These are phyloP conservation scores for Termitomyces sp. DNA, from an alignment of 768 basidiomycete species.

Conservation along the genomic window DNA sequence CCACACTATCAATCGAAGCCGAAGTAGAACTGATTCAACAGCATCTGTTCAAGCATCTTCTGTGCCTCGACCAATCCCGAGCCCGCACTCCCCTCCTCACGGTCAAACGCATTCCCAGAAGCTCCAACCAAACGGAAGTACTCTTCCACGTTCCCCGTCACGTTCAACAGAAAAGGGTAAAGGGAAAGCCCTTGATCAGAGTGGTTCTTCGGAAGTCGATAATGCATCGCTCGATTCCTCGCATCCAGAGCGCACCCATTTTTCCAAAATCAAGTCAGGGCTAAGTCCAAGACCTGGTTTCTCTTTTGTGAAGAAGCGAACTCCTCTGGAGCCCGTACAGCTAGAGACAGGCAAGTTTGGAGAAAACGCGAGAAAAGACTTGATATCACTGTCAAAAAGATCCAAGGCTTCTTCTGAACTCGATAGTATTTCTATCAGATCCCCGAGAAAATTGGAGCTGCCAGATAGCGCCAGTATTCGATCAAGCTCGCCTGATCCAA, in stretches of 20 bases:
- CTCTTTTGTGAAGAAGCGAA: slow-evolving; percentile 30
- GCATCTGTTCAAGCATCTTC: background rate
- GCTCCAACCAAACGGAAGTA: background rate
- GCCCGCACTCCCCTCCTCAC: slow-evolving; percentile 1
- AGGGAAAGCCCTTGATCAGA: slow-evolving; percentile 1
- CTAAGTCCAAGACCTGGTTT: slow-evolving; percentile 14
- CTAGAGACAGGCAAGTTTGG: slow-evolving; percentile 22
- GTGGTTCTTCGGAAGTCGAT: background rate
- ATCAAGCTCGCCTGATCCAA: background rate
- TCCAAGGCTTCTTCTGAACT: slow-evolving; percentile 15
- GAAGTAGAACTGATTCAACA: background rate
- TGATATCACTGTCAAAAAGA: slow-evolving; percentile 21
- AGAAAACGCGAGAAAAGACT: slow-evolving; percentile 4
- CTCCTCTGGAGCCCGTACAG: slow-evolving; percentile 34
- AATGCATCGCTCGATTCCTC: slow-evolving; percentile 8
- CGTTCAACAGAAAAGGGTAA: slow-evolving; percentile 5
- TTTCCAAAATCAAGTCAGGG: background rate
- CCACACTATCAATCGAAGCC: background rate
- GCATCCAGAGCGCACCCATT: slow-evolving; percentile 25
- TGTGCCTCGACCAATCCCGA: background rate
- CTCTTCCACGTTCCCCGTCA: slow-evolving; percentile 1
- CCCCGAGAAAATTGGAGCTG: slow-evolving; percentile 25
- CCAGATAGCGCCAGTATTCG: background rate
- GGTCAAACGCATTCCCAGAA: background rate
- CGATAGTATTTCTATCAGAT: slow-evolving; percentile 42